These are phyloP conservation scores for Fusarium papillatum DNA, from an alignment of 2,329 filamentous ascomycete species.

Conservation along the genomic window DNA sequence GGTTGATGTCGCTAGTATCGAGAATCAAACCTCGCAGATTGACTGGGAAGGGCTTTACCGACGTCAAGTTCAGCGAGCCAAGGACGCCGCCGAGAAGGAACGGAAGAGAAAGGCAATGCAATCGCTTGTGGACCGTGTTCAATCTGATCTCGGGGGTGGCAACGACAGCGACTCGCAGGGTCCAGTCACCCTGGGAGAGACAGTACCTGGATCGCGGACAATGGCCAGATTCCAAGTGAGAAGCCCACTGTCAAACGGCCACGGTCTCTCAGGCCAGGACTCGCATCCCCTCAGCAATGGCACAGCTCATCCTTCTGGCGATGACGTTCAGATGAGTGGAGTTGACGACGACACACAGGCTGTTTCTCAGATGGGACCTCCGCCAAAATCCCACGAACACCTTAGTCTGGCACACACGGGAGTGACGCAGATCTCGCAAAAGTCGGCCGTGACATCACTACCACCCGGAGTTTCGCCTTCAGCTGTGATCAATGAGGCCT, in stretches of 20 bases:
- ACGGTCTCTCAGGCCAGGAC: conserved; percentile 53
- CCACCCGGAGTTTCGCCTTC: conserved; percentile 71
- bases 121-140: conserved; percentile 62
- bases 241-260: conserved; percentile 72
- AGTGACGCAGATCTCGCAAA: conserved; percentile 74
- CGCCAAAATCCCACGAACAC: conserved; percentile 54
- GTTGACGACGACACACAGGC: conserved; percentile 62
- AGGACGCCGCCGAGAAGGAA: conserved; percentile 70
- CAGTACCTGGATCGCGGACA: conserved; percentile 68
- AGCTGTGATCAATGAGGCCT: conserved; percentile 83
- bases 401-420: conserved; percentile 57
- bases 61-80: conserved; percentile 76
- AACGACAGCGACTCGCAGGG: conserved; percentile 69
- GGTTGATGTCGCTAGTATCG: conserved; percentile 87
- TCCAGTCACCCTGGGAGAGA: conserved; percentile 73
- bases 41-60: conserved; percentile 89
- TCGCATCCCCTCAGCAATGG: conserved; percentile 67
- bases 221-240: conserved; percentile 68
- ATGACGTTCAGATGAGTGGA: conserved; percentile 71
- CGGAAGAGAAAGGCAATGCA: conserved; percentile 75
- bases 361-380: conserved; percentile 66
- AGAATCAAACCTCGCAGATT: conserved; percentile 74
- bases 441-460: conserved; percentile 70
- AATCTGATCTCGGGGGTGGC: conserved; percentile 63
- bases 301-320: conserved; percentile 62